Evolutionary conservation across 768 basidiomycete species (phyloP).

Genomic region (Krasilnikovozyma curviuscula): DNA sequence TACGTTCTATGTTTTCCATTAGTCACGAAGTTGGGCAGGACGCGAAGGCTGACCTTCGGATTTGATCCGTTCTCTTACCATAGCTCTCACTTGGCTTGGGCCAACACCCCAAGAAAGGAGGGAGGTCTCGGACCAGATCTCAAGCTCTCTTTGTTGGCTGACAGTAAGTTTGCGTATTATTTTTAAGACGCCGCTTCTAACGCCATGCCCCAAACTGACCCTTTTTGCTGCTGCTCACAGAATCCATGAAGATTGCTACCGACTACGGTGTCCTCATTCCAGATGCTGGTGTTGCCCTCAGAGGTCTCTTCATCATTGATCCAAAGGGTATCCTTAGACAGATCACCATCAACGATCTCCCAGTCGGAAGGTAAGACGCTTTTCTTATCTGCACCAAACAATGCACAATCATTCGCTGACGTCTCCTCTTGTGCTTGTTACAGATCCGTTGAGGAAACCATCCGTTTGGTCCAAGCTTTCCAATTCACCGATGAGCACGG

Average conservation of each 20-base stretch:
- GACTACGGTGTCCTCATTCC: slow-evolving; percentile 79
- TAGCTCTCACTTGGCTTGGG: slow-evolving; percentile 65
- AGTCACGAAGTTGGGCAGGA: too few relatives aligned
- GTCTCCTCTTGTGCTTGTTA: too few relatives aligned
- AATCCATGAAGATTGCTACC: slow-evolving; percentile 55
- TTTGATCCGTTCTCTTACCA: background rate
- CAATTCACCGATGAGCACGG: slow-evolving; percentile 50
- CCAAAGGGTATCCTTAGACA: slow-evolving; percentile 30
- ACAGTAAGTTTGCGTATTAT: too few relatives aligned
- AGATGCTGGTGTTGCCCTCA: slow-evolving; percentile 69
- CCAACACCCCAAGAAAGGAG: slow-evolving; percentile 55
- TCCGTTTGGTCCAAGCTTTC: slow-evolving; percentile 82
- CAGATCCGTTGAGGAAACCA: slow-evolving; percentile 82
- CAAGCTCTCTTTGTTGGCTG: slow-evolving; percentile 44
- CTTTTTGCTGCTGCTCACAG: slow-evolving; percentile 23
- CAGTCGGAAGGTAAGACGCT: too few relatives aligned
- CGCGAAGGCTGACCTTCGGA: background rate
- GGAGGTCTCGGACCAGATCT: slow-evolving; percentile 82
- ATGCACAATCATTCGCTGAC: too few relatives aligned
- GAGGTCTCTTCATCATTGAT: slow-evolving; percentile 33
- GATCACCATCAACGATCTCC: slow-evolving; percentile 77
- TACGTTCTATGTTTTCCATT: slow-evolving; percentile 3
- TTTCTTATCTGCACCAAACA: too few relatives aligned
- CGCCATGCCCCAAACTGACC: too few relatives aligned
- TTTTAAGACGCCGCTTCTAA: too few relatives aligned